Evolutionary conservation across 768 basidiomycete genomes (phyloP).

Genomic region (Tylopilus sp.): DNA sequence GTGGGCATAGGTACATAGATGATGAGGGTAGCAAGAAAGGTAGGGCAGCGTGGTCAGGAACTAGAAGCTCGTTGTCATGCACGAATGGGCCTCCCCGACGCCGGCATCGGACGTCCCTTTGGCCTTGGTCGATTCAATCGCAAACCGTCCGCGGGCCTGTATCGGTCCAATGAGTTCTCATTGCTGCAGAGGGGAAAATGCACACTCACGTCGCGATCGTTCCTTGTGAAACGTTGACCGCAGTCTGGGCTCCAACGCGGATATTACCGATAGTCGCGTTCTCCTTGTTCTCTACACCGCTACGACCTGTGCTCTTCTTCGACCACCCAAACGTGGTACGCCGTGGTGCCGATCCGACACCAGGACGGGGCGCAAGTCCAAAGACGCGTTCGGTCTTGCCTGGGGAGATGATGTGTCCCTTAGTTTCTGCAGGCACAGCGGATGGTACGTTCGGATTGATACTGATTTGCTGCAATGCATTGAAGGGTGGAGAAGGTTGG

Average conservation of each 20-base stretch:
- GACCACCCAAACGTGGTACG: conserved; percentile 61
- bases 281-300: conserved; percentile 54
- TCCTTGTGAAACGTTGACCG: conserved; percentile 30
- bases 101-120: conserved; percentile 39
- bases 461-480: conserved; percentile 41
- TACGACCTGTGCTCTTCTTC: conserved; percentile 56
- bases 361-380: conserved; percentile 39
- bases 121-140: conserved; percentile 47
- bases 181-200: neutral
- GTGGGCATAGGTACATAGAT: conserved; percentile 34
- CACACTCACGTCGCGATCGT: conserved; percentile 53
- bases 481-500: conserved; percentile 22
- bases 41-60: neutral
- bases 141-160: conserved; percentile 30
- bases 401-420: conserved; percentile 28
- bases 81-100: conserved; percentile 26
- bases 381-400: conserved; percentile 29
- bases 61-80: conserved; percentile 8
- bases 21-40: neutral
- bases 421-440: conserved; percentile 28
- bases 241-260: neutral
- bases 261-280: conserved; percentile 29
- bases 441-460: conserved; percentile 41
- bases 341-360: conserved; percentile 53
- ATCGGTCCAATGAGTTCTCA: neutral